phyloP scores from a whole-genome alignment of 2,329 filamentous ascomycete genomes.

The Fusarium compactum region DNA sequence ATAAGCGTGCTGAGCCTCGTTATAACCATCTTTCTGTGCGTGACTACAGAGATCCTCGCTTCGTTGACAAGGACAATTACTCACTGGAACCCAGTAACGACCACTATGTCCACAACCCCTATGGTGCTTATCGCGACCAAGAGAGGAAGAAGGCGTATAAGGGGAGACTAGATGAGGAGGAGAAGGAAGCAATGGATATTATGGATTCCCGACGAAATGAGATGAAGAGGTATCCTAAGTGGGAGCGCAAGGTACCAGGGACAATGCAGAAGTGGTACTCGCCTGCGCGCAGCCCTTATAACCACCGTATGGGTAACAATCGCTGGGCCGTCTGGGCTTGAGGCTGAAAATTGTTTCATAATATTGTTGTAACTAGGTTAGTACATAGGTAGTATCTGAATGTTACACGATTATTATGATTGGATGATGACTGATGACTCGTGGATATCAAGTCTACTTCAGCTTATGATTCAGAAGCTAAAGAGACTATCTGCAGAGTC shows the following conservation, averaged over 20 bases:
- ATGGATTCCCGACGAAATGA: background rate
- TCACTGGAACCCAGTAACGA: slow-evolving; percentile 10
- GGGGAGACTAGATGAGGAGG: background rate
- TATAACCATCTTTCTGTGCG: slow-evolving; percentile 12
- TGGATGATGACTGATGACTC: slow-evolving; percentile 11
- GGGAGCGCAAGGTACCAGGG: background rate
- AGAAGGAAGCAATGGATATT: background rate
- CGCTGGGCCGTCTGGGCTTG: background rate
- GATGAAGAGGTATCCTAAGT: background rate
- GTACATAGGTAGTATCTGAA: background rate
- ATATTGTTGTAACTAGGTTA: background rate
- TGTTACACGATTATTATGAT: slow-evolving; percentile 16
- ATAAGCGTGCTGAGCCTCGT: background rate
- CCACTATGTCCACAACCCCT: background rate
- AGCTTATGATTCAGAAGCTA: slow-evolving; percentile 14
- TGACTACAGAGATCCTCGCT: background rate
- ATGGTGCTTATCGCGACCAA: background rate
- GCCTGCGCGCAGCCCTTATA: background rate
- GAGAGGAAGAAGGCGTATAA: background rate
- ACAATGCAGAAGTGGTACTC: background rate
- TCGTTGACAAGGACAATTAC: background rate
- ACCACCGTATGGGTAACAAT: background rate
- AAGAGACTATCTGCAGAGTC: background rate
- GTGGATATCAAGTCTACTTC: background rate
- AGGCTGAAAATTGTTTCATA: background rate